A percentile compares a stretch with the other conserved stretches of the same genome.
phyloP scores from a whole-genome alignment of 164 flowering plant species.

The Hamamelis virginiana region DNA sequence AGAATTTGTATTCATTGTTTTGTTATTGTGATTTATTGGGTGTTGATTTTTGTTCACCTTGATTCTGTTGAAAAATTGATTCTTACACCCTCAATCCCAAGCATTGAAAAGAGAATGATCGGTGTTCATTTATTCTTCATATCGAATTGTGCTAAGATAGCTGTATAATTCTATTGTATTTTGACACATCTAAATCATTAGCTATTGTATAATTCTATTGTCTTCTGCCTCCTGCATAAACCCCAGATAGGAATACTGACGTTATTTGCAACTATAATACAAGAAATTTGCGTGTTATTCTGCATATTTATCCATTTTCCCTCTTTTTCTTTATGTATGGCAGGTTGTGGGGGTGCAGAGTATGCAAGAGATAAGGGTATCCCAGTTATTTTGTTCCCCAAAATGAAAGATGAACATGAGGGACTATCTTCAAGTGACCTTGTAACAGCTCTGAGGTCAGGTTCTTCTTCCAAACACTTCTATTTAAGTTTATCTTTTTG shows the following conservation, averaged over 20 bases:
- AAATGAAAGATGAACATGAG: constrained; percentile 40
- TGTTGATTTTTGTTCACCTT: neutral
- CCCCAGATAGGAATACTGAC: too few species aligned
- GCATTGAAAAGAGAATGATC: neutral
- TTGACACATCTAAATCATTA: too few species aligned
- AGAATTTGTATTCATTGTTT: neutral
- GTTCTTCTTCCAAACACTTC: constrained; percentile 1
- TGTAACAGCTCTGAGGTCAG: constrained; percentile 63
- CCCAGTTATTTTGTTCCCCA: constrained; percentile 71
- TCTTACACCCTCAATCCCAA: neutral
- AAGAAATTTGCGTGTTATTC: neutral
- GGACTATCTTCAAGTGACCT: constrained; percentile 63
- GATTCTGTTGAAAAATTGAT: neutral
- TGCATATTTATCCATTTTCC: too few species aligned
- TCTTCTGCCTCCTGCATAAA: too few species aligned
- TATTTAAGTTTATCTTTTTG: neutral
- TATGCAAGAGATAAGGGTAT: constrained; percentile 75
- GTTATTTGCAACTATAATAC: too few species aligned
- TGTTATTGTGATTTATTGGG: neutral
- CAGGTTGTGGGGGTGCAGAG: constrained; percentile 92
- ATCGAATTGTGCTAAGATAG: neutral
- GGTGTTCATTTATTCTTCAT: neutral
- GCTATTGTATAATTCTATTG: too few species aligned
- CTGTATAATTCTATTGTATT: neutral
- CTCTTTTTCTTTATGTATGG: neutral